These are phyloP conservation scores for Pelargonium nanum DNA, from an alignment of 345 rosid genomes.

Conservation along the genomic window DNA sequence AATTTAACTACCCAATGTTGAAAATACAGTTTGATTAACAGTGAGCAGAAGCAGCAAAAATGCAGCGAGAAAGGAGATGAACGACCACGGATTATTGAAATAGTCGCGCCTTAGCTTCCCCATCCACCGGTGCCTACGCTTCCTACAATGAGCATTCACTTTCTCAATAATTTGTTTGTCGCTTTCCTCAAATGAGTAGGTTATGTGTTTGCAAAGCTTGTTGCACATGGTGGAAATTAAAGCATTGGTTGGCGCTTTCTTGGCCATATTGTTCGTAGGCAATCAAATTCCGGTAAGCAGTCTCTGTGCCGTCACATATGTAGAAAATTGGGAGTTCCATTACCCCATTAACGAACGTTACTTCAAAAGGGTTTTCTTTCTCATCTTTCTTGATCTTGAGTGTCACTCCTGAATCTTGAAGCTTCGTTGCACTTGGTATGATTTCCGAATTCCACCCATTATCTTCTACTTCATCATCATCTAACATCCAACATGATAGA, in stretches of 20 bases:
- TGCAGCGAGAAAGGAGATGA: constrained; percentile 13
- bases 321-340: constrained; percentile 9
- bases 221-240: not conserved
- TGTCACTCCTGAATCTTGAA: constrained; percentile 12
- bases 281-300: constrained; percentile 8
- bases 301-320: not conserved
- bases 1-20: constrained; percentile 1
- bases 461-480: too few relatives aligned
- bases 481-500: too few relatives aligned
- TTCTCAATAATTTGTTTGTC: not conserved
- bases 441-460: too few relatives aligned
- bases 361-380: not conserved
- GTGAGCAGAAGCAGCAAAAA: constrained; percentile 7
- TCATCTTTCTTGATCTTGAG: not conserved
- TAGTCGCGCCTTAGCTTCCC: constrained; percentile 10
- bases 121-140: constrained; percentile 7
- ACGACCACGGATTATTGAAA: constrained; percentile 18
- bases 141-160: not conserved
- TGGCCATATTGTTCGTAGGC: constrained; percentile 14
- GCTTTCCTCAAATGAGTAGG: not conserved
- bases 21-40: not conserved
- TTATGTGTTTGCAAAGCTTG: not conserved
- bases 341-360: constrained; percentile 2
- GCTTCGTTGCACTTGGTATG: constrained; percentile 12
- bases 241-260: not conserved